phyloP scores from a whole-genome alignment of 331 rosid species.

The Erythrophleum ivorense region DNA sequence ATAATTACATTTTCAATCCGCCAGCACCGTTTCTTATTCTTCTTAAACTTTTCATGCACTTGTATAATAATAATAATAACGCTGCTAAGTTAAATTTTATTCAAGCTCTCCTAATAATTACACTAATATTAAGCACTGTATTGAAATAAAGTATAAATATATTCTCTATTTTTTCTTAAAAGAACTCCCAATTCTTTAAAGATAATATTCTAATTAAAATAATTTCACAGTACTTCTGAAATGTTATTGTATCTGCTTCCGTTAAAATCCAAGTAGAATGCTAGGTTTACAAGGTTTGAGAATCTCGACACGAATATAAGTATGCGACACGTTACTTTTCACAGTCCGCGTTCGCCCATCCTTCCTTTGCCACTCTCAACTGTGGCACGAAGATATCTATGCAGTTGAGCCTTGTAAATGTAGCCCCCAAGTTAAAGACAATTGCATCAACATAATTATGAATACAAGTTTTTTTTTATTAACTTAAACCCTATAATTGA shows the following conservation, averaged over 20 bases:
- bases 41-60: not conserved
- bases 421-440: not conserved
- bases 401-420: constrained; percentile 3
- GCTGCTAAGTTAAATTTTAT: not conserved
- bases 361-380: not conserved
- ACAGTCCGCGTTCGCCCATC: not conserved
- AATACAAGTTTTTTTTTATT: too few relatives aligned
- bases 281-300: not conserved
- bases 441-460: too few relatives aligned
- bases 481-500: not conserved
- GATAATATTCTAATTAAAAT: not conserved
- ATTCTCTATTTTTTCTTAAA: too few relatives aligned
- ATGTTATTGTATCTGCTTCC: not conserved
- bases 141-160: too few relatives aligned
- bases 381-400: not conserved
- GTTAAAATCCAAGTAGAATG: not conserved
- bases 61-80: not conserved
- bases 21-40: not conserved
- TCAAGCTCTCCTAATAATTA: too few relatives aligned
- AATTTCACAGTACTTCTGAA: not conserved
- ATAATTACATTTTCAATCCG: not conserved
- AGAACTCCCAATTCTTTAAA: too few relatives aligned
- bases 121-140: not conserved
- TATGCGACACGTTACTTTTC: not conserved
- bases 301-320: not conserved